These are phyloP conservation scores for Eustoma russellianum DNA, from an alignment of 257 asterid species.

Conservation along the genomic window DNA sequence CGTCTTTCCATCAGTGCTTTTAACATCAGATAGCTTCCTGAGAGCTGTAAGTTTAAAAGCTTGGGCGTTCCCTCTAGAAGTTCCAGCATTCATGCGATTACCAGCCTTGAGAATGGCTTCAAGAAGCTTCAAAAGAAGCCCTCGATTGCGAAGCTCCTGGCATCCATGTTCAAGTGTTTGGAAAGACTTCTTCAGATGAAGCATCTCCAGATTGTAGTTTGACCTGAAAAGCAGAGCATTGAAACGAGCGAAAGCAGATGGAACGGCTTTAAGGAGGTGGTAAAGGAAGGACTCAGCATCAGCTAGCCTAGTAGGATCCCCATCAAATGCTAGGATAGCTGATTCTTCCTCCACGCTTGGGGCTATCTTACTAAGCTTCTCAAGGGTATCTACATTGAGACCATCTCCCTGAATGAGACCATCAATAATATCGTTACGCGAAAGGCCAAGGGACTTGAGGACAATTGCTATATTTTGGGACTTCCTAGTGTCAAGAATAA, in stretches of 20 bases:
- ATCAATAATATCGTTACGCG: constrained; percentile 52
- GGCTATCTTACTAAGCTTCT: constrained; percentile 55
- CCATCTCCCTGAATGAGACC: constrained; percentile 58
- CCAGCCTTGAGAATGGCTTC: constrained; percentile 92
- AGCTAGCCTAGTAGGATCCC: constrained; percentile 69
- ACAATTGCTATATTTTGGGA: constrained; percentile 78
- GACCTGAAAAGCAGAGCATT: constrained; percentile 63
- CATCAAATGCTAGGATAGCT: constrained; percentile 50
- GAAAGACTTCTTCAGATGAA: constrained; percentile 35
- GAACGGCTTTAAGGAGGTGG: constrained; percentile 73
- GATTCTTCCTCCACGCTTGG: constrained; percentile 63
- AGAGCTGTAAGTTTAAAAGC: constrained; percentile 79
- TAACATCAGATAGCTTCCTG: constrained; percentile 70
- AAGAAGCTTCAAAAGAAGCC: constrained; percentile 75
- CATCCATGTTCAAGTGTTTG: constrained; percentile 56
- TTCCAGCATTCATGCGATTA: constrained; percentile 76
- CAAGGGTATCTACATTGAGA: constrained; percentile 50
- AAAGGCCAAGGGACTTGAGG: constrained; percentile 54
- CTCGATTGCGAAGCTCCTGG: constrained; percentile 62
- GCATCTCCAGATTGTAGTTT: constrained; percentile 43
- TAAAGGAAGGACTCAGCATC: constrained; percentile 85
- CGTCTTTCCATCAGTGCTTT: constrained; percentile 80
- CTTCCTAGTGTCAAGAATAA: constrained; percentile 76
- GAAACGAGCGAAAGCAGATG: constrained; percentile 69
- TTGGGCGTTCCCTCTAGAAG: constrained; percentile 82